Percentiles rank a stretch among this genome's conserved stretches.
Conservation (phyloP, 148 eudicot species). For the Vaccinium myrtillus region DNA sequence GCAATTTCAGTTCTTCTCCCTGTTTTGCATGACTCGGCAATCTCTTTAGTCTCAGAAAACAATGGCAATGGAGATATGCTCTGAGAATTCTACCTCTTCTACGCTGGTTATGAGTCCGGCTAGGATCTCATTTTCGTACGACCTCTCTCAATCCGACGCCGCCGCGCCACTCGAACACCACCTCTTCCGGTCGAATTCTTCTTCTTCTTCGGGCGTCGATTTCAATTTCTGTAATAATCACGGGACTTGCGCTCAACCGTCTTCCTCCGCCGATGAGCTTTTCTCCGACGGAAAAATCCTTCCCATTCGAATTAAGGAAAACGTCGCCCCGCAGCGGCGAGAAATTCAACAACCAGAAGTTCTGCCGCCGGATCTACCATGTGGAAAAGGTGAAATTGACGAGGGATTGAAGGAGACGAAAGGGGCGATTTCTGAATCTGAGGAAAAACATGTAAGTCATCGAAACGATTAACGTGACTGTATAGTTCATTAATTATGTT, state of each 20-base stretch:
- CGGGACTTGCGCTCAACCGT: conserved; percentile 36
- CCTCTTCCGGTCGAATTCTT: conserved; percentile 37
- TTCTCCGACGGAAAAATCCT: conserved; percentile 71
- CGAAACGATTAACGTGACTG: not conserved
- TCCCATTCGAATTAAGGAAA: conserved; percentile 52
- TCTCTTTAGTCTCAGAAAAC: not conserved
- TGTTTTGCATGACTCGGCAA: conserved; percentile 13
- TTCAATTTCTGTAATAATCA: conserved; percentile 70
- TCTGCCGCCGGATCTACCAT: conserved; percentile 11
- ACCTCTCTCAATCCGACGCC: conserved; percentile 56
- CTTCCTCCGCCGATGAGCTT: conserved; percentile 81
- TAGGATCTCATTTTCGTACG: conserved; percentile 85
- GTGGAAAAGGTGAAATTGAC: not conserved
- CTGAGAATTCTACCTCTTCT: conserved; percentile 43
- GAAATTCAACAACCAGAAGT: conserved; percentile 6
- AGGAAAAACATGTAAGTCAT: not conserved
- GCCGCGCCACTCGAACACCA: conserved; percentile 59
- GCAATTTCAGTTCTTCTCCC: not conserved
- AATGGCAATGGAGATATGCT: conserved; percentile 73
- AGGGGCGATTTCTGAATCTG: conserved; percentile 21
- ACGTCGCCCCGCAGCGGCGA: conserved; percentile 2
- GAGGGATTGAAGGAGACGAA: conserved; percentile 8
- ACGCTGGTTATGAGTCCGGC: conserved; percentile 52
- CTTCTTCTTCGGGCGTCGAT: conserved; percentile 44
- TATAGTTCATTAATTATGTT: not conserved